These are phyloP conservation scores for Helenozyma baotianmanensis DNA, from an alignment of 805 yeast genomes.

Conservation along the genomic window DNA sequence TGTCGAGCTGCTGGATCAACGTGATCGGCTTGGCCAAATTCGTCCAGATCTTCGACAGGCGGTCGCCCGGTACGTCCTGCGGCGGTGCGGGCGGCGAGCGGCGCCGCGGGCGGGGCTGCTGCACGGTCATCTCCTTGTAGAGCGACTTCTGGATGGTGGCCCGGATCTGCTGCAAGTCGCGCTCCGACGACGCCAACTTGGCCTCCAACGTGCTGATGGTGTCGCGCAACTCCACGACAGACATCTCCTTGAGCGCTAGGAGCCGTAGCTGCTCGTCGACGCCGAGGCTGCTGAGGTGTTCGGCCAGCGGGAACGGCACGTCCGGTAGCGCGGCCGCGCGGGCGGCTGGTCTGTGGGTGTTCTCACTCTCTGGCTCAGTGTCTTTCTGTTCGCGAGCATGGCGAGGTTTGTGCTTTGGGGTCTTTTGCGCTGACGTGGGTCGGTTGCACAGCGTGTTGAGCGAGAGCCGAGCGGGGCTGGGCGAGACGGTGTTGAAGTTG, in stretches of 20 bases:
- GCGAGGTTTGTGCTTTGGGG: neutral
- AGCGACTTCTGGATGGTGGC: slow-evolving; percentile 43
- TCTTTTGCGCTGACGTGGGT: no score
- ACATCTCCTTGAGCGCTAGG: slow-evolving; percentile 67
- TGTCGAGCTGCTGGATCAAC: slow-evolving; percentile 64
- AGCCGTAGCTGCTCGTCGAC: slow-evolving; percentile 53
- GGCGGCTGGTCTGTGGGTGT: neutral
- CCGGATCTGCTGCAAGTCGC: slow-evolving; percentile 50
- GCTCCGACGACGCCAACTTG: slow-evolving; percentile 38
- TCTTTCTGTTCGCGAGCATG: neutral
- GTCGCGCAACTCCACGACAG: slow-evolving; percentile 59
- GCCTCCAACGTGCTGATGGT: slow-evolving; percentile 41
- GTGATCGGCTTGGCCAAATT: slow-evolving; percentile 51
- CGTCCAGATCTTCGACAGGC: slow-evolving; percentile 13
- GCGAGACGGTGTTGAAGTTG: slow-evolving; percentile 21
- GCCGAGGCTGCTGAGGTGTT: slow-evolving; percentile 22
- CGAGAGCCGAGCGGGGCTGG: neutral
- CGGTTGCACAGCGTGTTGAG: no score
- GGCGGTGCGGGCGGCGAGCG: neutral
- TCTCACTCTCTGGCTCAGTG: neutral
- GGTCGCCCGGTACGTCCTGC: slow-evolving; percentile 1
- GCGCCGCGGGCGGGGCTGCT: neutral
- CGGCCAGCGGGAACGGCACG: slow-evolving; percentile 28
- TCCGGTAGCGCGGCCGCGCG: slow-evolving; percentile 17
- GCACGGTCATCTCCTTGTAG: slow-evolving; percentile 33